A percentile compares a stretch with the other conserved stretches of the same genome.
These are phyloP conservation scores for Taiozyma onychis DNA, from an alignment of 1,139 yeast genomes.

Conservation along the genomic window DNA sequence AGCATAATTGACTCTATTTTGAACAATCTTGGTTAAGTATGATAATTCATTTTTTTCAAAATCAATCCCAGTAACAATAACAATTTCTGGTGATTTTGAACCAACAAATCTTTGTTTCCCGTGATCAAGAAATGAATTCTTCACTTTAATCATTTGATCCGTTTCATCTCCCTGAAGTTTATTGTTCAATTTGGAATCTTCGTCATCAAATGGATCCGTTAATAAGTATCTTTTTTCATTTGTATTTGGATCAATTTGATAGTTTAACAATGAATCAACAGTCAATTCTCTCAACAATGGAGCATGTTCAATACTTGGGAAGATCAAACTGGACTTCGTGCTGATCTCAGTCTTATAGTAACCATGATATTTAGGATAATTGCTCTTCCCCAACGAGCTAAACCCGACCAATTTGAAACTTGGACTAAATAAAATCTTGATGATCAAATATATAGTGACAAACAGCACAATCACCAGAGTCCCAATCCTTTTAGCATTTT, in stretches of 20 bases:
- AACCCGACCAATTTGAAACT: neutral
- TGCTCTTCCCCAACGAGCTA: neutral
- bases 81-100: slow-evolving; percentile 53
- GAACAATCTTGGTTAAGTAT: slow-evolving; percentile 60
- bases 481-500: slow-evolving; percentile 12
- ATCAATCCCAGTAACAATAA: slow-evolving; percentile 79
- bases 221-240: slow-evolving; percentile 38
- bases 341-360: slow-evolving; percentile 36
- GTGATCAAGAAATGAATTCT: slow-evolving; percentile 55
- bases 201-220: slow-evolving; percentile 35
- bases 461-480: slow-evolving; percentile 4
- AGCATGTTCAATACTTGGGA: slow-evolving; percentile 65
- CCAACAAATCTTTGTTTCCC: slow-evolving; percentile 52
- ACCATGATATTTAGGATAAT: slow-evolving; percentile 33
- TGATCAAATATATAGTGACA: slow-evolving; percentile 8
- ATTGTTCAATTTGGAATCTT: slow-evolving; percentile 33
- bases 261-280: slow-evolving; percentile 42
- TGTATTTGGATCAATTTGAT: slow-evolving; percentile 36
- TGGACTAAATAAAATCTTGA: neutral
- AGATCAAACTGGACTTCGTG: slow-evolving; percentile 48
- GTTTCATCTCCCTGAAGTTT: slow-evolving; percentile 34
- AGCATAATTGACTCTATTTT: slow-evolving; percentile 80
- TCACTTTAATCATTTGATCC: slow-evolving; percentile 34
- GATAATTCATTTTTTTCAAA: slow-evolving; percentile 59
- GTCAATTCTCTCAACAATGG: slow-evolving; percentile 52